phyloP scores from a whole-genome alignment of 73 alveolate genomes.

The Tetrahymena elliotti region DNA sequence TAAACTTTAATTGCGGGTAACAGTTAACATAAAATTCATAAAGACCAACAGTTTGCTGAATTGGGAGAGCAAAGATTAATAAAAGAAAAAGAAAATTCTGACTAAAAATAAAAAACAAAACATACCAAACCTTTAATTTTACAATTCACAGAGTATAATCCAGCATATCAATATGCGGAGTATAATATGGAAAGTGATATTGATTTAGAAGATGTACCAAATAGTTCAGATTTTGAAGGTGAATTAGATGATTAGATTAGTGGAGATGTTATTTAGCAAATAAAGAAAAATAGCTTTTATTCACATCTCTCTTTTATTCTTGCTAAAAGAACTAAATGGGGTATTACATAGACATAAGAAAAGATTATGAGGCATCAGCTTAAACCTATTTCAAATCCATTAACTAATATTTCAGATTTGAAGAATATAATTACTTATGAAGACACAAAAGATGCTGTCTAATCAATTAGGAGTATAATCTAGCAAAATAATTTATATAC shows the following conservation, averaged over 20 bases:
- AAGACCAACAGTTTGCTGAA: background rate
- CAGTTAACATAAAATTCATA: background rate
- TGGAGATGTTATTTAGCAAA: background rate
- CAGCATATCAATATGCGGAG: background rate
- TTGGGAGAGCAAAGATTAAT: background rate
- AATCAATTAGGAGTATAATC: background rate
- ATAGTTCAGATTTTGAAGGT: background rate
- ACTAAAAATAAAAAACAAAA: background rate
- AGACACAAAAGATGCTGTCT: background rate
- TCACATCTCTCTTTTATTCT: background rate
- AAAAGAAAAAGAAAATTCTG: background rate
- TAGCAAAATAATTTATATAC: background rate
- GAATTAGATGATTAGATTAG: background rate
- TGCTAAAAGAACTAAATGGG: background rate
- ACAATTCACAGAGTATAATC: background rate
- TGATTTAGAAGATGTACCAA: background rate
- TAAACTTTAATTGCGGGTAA: background rate
- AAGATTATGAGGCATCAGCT: background rate
- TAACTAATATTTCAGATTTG: background rate
- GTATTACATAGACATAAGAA: background rate
- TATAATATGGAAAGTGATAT: background rate
- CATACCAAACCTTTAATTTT: background rate
- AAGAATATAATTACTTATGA: background rate
- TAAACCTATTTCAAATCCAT: background rate
- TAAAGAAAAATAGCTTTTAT: background rate